Base-by-base conservation (phyloP, 2,329 filamentous ascomycete genomes). In the Aspergillus sp. region DNA sequence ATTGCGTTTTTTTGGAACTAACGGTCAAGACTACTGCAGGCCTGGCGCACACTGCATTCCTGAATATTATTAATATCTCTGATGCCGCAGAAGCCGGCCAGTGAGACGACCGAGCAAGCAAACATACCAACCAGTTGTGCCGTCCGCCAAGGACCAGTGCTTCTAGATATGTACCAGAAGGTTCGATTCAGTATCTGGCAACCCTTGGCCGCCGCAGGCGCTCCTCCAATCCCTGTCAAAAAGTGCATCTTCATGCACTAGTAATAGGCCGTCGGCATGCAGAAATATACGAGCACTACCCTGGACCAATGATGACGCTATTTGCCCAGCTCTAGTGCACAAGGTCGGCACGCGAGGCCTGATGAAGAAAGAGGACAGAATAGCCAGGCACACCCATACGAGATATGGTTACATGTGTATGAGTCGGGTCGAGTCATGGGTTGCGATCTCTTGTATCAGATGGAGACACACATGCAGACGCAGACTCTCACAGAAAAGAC, bases 151-250 rank as follows among this genome's bases (percentile, higher is more conserved):
- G 47, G 13, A n/a, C 63, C 19, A 52, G 59, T 67, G 63, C 66
- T 73, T 72, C 70, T 68, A 72, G 69, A 71, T 64, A 63, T 66
- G 70, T 63, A 65, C 63, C 67, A 67, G 67, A 70, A 72, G 62
- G 61, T 62, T 70, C 58, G 25, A 57, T 60, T 58, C 61, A 54
- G 59, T 63, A 62, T 65, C 52, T 60, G 32, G 17, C 49, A 39
- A 36, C n/a, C 12, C 48, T 49, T 61, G 53, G 49, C 53, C 28
- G n/a, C 36, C 30, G 38, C 21, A 39, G 49, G 38, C 28, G 39
- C 54, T 17, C 17, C 12, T 19, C 55, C 32, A 25, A 38, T 41
- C 17, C 17, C 45, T 48, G 49, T 47, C 7, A 15, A 41, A 13
- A 36, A 6, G 10, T 19, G 7, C 39, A 15, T 21, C 9, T 10